phyloP scores from a whole-genome alignment of 768 basidiomycete species.

The Inosperma sp. region DNA sequence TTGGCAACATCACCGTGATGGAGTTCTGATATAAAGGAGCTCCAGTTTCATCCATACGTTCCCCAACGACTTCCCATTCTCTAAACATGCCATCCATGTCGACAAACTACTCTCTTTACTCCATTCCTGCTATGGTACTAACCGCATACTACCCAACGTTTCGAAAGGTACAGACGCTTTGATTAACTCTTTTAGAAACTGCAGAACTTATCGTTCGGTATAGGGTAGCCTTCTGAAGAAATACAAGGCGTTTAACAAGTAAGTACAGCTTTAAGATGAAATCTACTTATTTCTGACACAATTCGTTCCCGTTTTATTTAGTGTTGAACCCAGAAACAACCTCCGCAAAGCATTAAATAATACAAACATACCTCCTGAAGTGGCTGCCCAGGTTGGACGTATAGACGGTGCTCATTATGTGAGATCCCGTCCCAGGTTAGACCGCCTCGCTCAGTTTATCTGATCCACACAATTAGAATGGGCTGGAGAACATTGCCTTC shows the following conservation, averaged over 20 bases:
- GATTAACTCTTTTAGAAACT: slow-evolving; percentile 9
- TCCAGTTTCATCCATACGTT: too few species aligned
- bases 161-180: slow-evolving; percentile 26
- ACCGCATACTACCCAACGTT: slow-evolving; percentile 29
- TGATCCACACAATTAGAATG: slow-evolving; percentile 17
- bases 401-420: slow-evolving; percentile 37
- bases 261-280: not conserved
- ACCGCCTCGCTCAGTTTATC: not conserved
- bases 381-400: slow-evolving; percentile 26
- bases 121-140: slow-evolving; percentile 34
- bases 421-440: not conserved
- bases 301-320: slow-evolving; percentile 6
- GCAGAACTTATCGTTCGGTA: not conserved
- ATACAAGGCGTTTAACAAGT: slow-evolving; percentile 31
- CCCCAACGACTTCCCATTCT: too few species aligned
- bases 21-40: too few species aligned
- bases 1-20: too few species aligned
- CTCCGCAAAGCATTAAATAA: slow-evolving; percentile 21
- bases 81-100: slow-evolving; percentile 12
- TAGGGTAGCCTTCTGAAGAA: slow-evolving; percentile 7
- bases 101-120: slow-evolving; percentile 33
- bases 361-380: slow-evolving; percentile 19
- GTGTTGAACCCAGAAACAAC: slow-evolving; percentile 31
- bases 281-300: not conserved
- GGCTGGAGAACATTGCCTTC: slow-evolving; percentile 21